A percentile compares a stretch with the other conserved stretches of the same genome.
These are phyloP conservation scores for Sporobolomyces phaffii DNA, from an alignment of 768 basidiomycete species.

Conservation along the genomic window DNA sequence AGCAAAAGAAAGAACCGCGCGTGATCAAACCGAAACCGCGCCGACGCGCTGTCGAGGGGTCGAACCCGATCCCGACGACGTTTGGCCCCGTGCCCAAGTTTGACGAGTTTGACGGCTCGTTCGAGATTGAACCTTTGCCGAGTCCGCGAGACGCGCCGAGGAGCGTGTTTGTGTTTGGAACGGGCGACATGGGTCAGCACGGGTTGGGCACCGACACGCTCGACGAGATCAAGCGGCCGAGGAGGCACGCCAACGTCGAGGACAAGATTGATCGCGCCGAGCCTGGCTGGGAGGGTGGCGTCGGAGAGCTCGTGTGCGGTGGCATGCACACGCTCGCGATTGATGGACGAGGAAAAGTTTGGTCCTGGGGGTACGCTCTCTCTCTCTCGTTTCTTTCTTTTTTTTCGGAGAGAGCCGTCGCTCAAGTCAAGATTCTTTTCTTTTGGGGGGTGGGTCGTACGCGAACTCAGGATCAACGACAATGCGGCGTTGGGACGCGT, in stretches of 20 bases:
- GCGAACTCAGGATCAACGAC: constrained; percentile 50
- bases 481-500: constrained; percentile 48
- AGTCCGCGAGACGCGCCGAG: constrained; percentile 1
- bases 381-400: background rate
- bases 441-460: no score
- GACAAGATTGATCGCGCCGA: constrained; percentile 64
- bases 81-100: constrained; percentile 2
- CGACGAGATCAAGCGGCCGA: constrained; percentile 69
- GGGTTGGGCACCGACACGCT: constrained; percentile 72
- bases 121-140: background rate
- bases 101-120: background rate
- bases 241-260: constrained; percentile 67
- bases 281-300: constrained; percentile 61
- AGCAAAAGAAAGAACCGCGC: background rate
- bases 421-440: no score
- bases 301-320: constrained; percentile 72
- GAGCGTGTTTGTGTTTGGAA: constrained; percentile 74
- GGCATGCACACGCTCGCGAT: constrained; percentile 85
- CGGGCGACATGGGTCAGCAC: constrained; percentile 88
- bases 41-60: background rate
- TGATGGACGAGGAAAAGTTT: constrained; percentile 80
- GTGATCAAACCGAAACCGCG: constrained; percentile 16
- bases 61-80: constrained; percentile 24
- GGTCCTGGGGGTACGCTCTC: constrained; percentile 27
- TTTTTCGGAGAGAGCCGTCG: background rate